These are phyloP conservation scores for Solioccasus polychromus DNA, from an alignment of 768 basidiomycete genomes.

Conservation along the genomic window DNA sequence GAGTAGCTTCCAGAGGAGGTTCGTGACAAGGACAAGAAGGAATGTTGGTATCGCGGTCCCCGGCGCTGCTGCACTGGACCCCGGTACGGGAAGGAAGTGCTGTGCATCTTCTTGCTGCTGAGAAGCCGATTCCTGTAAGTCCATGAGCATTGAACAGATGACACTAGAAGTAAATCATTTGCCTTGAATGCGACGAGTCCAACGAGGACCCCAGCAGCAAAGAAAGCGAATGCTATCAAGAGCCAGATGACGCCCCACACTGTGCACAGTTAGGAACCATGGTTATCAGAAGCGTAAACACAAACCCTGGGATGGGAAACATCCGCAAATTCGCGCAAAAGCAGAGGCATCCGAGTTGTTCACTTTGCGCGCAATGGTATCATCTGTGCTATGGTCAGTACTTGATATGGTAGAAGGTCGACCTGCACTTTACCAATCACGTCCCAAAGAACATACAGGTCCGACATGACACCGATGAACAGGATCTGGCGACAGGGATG, in stretches of 20 bases:
- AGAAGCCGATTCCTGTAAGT: constrained; percentile 52
- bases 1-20: constrained; percentile 26
- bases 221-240: constrained; percentile 68
- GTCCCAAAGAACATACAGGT: constrained; percentile 86
- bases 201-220: constrained; percentile 71
- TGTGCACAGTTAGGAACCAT: constrained; percentile 25
- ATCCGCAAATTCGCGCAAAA: constrained; percentile 82
- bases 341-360: constrained; percentile 86
- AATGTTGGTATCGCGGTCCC: constrained; percentile 27
- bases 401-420: not conserved
- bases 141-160: not conserved
- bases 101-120: constrained; percentile 50
- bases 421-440: constrained; percentile 60
- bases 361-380: constrained; percentile 79
- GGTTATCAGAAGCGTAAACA: not conserved
- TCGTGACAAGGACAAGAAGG: constrained; percentile 20
- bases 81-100: constrained; percentile 62
- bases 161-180: not conserved
- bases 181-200: constrained; percentile 84
- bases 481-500: constrained; percentile 47
- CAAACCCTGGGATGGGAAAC: constrained; percentile 76
- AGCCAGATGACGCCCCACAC: constrained; percentile 93
- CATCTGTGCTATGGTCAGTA: constrained; percentile 45
- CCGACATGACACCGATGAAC: constrained; percentile 86
- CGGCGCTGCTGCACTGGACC: constrained; percentile 37